Evolutionary conservation across 305 asterid species (phyloP), one percentile per base, ranked within the genome.

Genomic region (Fraxinus ornus): DNA sequence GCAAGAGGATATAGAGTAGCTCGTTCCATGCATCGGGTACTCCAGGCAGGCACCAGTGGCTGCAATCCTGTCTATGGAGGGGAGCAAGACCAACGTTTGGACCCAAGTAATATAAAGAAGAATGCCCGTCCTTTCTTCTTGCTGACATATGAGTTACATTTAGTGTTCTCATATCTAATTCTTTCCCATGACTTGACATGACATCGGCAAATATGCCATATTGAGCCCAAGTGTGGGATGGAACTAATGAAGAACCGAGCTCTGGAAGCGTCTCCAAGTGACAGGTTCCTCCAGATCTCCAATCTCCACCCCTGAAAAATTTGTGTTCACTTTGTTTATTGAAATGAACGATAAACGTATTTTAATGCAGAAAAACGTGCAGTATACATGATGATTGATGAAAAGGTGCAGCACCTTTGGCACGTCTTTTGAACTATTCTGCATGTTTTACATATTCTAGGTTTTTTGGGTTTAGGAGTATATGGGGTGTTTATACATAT

Each of bases 31-130:
- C 75, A 81, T 95, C 99, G 1, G 98, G 99, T 7, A 95, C 93
- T 2, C 99, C 99, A 0, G 99, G 99, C 21, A 95, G 86, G 70
- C 98, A 95, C 99, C 99, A 95, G 78, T 95, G 99, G 89, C 99
- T 95, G 90, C 99, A 95, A 83, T 95, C 99, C 84, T 95, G 99
- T 86, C 94, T 83, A 76, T 86, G 92, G 74, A 86, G 49, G 41
- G 97, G 87, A 0, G 93, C 95, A 7, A 87, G 95, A n/a, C 96
- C 91, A 0, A 4, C 17, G 1, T 64, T 62, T 47, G 91, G 90
- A 5, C 97, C 97, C 85, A 94, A 86, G 89, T 95, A 95, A 75
- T 94, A 94, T 81, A 94, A 19, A 12, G 99, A 95, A 6, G 97
- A 90, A 79, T 94, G 99, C 55, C 97, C 99, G 24, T 95, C 99